Evolutionary conservation across 1,284 basidiomycete species (phyloP), one percentile per base, ranked within the genome.

Genomic region (Naganishia sp.): DNA sequence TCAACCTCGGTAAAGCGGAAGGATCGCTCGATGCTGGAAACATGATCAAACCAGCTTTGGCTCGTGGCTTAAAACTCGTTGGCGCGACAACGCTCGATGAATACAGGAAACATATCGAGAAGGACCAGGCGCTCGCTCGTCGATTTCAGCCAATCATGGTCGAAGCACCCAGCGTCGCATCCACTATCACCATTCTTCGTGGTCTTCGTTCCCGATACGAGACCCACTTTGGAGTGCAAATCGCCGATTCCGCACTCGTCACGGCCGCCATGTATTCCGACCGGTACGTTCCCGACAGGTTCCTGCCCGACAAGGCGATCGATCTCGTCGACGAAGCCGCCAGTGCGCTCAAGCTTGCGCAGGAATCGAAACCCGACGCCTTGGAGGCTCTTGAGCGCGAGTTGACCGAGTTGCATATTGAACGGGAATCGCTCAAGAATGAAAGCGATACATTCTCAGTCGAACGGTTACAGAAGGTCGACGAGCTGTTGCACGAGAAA

Each of bases 61-160:
- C 91, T 2, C 83, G 91, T 48, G 92, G 92, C 2, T 80, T 94
- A 3, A 89, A 91, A 74, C 85, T 94, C 2, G 89, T 94, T 6
- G 92, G 92, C 36, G 91, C 92, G 0, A 94, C 92, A 0, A 94
- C 92, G 0, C 86, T 89, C 23, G 90, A 94, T 73, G 93, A 96
- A 75, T 96, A 94, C 76, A 84, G 90, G 42, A 92, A 92, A 77
- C 90, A 89, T 0, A 95, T 96, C 52, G 90, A 88, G 59, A 95
- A 94, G 78, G 94, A 96, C 72, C 88, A 90, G 0, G 93, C 93
- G 0, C 86, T 96, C 1, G 91, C 94, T 71, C 84, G 92, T 31
- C 87, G 93, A 0, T 96, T 96, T 81, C 92, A 94, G 74, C 90
- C 91, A 0, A 88, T 96, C 3, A 82, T 84, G 54, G 90, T 95